Base-by-base conservation (phyloP, 257 asterid genomes). In the Solanum piurae region DNA sequence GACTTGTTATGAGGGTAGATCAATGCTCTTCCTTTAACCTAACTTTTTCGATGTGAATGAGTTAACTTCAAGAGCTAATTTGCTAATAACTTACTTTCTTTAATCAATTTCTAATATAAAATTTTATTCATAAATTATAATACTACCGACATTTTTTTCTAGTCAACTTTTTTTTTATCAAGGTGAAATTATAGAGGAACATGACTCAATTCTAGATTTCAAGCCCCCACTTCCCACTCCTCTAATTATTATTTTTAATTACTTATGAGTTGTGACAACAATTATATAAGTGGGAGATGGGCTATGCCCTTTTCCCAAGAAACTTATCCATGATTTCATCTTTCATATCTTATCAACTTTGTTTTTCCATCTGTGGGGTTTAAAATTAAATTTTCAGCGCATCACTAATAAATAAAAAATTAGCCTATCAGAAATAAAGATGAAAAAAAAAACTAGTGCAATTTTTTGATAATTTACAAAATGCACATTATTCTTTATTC, bases 251-350 rank as follows among this genome's bases (percentile, higher is more conserved):
- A 33, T 71, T 86, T 71, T 73, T 36, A n/a, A 20, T 36, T 4
- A 73, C 29, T 36, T 72, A 8, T 33, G 79, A 72, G 37, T 44
- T 62, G 34, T 77, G 89, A 89, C 5, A 40, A 87, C 90, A 91
- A 72, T 86, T 86, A 88, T 86, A 88, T 84, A 91, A 89, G 91
- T 92, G 95, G 62, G 87, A 64, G 16, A 85, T 85, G 87, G 95
- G 93, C 92, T 88, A 66, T 93, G 93, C 97, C 92, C 97, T 91
- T 86, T 83, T 64, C 92, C 94, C 98, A 86, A 94, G 97, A 94
- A 92, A 90, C 96, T 92, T 88, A 88, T 92, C 96, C 93, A 91
- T 68, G 20, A 12, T 93, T 38, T 85, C 95, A 90, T 89, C 76
- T 86, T 89, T 88, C 91, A 87, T 90, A 92, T 91, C 96, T 94